These are phyloP conservation scores for Amanita jacksonii DNA, from an alignment of 768 basidiomycete genomes.

Conservation along the genomic window DNA sequence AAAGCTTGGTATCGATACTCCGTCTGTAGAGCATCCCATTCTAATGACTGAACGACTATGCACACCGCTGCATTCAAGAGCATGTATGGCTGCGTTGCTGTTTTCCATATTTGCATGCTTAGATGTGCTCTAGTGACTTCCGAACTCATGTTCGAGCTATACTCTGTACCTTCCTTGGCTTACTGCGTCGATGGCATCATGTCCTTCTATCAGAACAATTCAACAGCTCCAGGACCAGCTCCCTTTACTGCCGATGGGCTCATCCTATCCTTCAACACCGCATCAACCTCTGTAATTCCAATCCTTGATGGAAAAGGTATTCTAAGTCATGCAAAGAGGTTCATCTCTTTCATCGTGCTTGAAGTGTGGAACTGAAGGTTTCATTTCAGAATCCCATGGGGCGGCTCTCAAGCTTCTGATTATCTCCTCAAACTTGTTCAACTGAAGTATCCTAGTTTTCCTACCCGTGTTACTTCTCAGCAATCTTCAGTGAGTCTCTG, in stretches of 20 bases:
- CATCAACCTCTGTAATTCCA: conserved; percentile 86
- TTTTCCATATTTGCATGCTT: conserved; percentile 1
- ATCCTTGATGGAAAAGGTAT: conserved; percentile 76
- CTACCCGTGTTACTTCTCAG: conserved; percentile 64
- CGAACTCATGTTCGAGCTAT: conserved; percentile 93
- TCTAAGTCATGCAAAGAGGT: conserved; percentile 84
- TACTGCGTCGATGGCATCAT: conserved; percentile 88
- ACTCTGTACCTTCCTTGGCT: conserved; percentile 74
- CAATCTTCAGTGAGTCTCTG: conserved; percentile 62
- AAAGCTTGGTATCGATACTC: conserved; percentile 72
- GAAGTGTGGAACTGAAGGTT: background rate
- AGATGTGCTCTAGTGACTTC: conserved; percentile 60
- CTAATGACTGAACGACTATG: conserved; percentile 90
- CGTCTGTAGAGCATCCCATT: conserved; percentile 75
- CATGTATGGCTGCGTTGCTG: conserved; percentile 42
- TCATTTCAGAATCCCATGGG: conserved; percentile 79
- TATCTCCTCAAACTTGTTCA: conserved; percentile 90
- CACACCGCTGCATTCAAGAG: conserved; percentile 82
- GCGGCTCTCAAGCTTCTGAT: conserved; percentile 81
- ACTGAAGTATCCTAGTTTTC: conserved; percentile 91
- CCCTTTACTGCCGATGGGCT: conserved; percentile 64
- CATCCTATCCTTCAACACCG: conserved; percentile 84
- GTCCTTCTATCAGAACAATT: conserved; percentile 82
- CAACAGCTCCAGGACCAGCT: conserved; percentile 19
- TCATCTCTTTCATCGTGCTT: background rate